These are phyloP conservation scores for Trichoderma sp. DNA, from an alignment of 2,329 filamentous ascomycete genomes.

Conservation along the genomic window DNA sequence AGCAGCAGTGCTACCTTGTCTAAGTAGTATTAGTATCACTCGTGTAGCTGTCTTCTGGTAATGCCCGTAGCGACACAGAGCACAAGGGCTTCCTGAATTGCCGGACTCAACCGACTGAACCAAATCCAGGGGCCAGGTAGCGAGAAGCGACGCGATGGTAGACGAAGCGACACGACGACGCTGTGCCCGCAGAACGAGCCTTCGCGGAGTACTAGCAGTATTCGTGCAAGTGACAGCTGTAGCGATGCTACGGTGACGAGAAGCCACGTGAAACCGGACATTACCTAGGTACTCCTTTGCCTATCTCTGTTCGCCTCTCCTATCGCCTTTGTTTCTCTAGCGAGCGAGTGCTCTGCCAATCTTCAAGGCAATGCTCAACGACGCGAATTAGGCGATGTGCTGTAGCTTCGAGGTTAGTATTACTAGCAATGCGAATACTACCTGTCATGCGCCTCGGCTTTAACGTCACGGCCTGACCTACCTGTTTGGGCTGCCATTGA, in stretches of 20 bases:
- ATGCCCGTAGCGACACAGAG: not conserved
- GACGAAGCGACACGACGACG: constrained; percentile 8
- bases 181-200: not conserved
- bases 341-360: constrained; percentile 1
- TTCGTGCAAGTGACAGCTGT: constrained; percentile 5
- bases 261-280: constrained; percentile 13
- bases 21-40: not conserved
- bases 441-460: not conserved
- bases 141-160: constrained; percentile 19
- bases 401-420: not conserved
- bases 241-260: not conserved
- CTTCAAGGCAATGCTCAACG: not conserved
- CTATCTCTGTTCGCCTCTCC: not conserved
- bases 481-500: constrained; percentile 15
- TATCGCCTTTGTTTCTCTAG: constrained; percentile 2
- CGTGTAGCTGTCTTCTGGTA: not conserved
- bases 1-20: not conserved
- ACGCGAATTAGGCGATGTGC: not conserved
- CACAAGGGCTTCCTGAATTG: constrained; percentile 12
- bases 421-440: not conserved
- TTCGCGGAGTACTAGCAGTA: not conserved
- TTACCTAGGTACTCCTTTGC: not conserved
- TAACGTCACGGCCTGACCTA: constrained; percentile 10
- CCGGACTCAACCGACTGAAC: not conserved
- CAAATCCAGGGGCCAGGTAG: constrained; percentile 27